Base-by-base conservation (phyloP, 2,329 filamentous ascomycete species). In the Cyanodermella asteris region DNA sequence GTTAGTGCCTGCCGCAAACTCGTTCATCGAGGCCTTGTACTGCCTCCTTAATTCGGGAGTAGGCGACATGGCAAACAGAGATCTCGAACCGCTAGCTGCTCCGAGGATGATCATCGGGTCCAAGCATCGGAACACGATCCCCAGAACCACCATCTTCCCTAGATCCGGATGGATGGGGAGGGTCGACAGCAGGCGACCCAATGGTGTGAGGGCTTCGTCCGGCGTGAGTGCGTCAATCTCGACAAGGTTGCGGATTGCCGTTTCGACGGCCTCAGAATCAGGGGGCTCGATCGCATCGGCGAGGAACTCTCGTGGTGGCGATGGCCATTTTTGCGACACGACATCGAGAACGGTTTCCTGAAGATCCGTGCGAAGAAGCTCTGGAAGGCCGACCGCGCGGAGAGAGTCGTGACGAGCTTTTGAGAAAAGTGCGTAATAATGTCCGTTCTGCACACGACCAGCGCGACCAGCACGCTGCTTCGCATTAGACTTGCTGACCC, bases 111-210 rank as follows among this genome's bases (percentile, higher is more conserved):
- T 33, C 34, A 61, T 49, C 1, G 57, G 55, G 31, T 61, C 55
- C 4, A 62, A 41, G 34, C 58, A 62, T 18, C 48, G 46, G 41
- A 62, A 62, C 22, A 62, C 48, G 14, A 58, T 39, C 5, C 58
- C 58, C 7, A 62, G 39, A 12, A 60, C 27, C 25, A 61, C 47
- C 49, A 61, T 52, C 31, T 59, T 61, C 16, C 50, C 57, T 18
- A 54, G 34, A 4, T 41, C 34, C 5, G 57, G 58, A 28, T 54
- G 45, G 4, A 59, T 40, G 3, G 53, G 50, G 24, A 56, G 30
- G 9, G 38, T 35, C 6, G 48, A 41, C 17, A 61, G 39, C n/a
- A 56, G 30, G n/a, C 40, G 41, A 11, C 58, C 58, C 5, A 63
- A 43, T 9, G 44, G 36, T 2, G 57, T 61, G 13, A 61, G 34